Evolutionary conservation across 2,329 filamentous ascomycete genomes (phyloP).

Genomic region (Podosphaera xanthii): DNA sequence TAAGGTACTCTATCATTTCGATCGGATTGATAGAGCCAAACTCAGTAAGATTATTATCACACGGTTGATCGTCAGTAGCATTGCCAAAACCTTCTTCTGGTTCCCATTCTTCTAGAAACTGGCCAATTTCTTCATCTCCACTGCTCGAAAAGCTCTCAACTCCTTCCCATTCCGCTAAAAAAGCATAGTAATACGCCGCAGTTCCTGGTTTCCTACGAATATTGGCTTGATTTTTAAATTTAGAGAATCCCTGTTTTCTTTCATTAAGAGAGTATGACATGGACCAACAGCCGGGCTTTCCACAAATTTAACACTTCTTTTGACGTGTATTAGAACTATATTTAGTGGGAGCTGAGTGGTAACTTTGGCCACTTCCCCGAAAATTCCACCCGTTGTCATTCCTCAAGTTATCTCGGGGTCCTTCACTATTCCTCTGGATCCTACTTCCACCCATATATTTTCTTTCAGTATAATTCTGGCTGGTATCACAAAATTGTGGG

Average conservation of each 20-base stretch:
- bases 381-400: background rate
- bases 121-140: background rate
- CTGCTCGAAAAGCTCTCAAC: background rate
- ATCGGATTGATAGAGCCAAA: background rate
- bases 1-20: background rate
- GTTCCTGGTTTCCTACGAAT: background rate
- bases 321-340: background rate
- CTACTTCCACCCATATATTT: background rate
- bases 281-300: background rate
- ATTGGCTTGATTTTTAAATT: background rate
- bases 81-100: background rate
- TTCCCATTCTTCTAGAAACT: background rate
- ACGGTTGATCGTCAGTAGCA: background rate
- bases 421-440: background rate
- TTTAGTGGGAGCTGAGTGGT: background rate
- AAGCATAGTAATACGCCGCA: background rate
- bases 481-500: background rate
- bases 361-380: background rate
- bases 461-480: background rate
- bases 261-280: background rate
- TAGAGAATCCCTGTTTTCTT: background rate
- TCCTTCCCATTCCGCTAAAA: background rate
- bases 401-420: background rate
- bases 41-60: background rate
- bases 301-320: background rate